Conservation (phyloP, 371 early-diverging fungal species). For the Rhizoclosmatium hyalinum region DNA sequence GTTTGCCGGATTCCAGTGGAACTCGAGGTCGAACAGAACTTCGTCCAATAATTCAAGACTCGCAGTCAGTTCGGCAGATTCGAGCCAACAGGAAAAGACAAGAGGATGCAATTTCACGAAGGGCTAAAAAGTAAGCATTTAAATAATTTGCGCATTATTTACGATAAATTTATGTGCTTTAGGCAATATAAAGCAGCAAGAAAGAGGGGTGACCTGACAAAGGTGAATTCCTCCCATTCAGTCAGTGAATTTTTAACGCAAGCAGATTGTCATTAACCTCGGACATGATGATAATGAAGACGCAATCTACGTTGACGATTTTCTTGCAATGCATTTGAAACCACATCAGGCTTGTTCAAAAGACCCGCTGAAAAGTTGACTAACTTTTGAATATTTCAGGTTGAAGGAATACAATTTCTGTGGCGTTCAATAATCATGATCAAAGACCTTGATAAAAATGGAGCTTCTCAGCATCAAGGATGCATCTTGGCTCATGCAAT, state of each 20-base stretch:
- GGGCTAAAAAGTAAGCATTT: slow-evolving; percentile 15
- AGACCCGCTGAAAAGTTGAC: neutral
- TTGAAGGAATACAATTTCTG: slow-evolving; percentile 80
- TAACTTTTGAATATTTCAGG: slow-evolving; percentile 35
- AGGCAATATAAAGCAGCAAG: neutral
- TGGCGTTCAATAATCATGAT: slow-evolving; percentile 78
- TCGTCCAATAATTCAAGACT: neutral
- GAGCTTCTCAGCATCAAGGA: slow-evolving; percentile 51
- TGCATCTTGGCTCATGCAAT: slow-evolving; percentile 90
- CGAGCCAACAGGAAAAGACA: slow-evolving; percentile 10
- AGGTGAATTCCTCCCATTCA: neutral
- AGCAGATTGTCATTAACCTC: slow-evolving; percentile 55
- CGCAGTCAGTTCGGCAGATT: neutral
- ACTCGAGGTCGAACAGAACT: slow-evolving; percentile 9
- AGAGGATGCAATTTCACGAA: slow-evolving; percentile 19
- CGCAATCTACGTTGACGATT: slow-evolving; percentile 60
- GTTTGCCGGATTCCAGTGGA: neutral
- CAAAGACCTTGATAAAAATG: slow-evolving; percentile 41
- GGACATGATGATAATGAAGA: slow-evolving; percentile 58
- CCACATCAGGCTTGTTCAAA: slow-evolving; percentile 59
- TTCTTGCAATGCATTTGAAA: slow-evolving; percentile 61
- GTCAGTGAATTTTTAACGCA: neutral
- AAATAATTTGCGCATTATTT: neutral
- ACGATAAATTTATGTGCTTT: neutral
- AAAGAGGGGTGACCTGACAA: neutral